A percentile compares a stretch with the other conserved stretches of the same genome.
These are phyloP conservation scores for Colletotrichum eremochloae DNA, from an alignment of 2,329 filamentous ascomycete species.

Conservation along the genomic window DNA sequence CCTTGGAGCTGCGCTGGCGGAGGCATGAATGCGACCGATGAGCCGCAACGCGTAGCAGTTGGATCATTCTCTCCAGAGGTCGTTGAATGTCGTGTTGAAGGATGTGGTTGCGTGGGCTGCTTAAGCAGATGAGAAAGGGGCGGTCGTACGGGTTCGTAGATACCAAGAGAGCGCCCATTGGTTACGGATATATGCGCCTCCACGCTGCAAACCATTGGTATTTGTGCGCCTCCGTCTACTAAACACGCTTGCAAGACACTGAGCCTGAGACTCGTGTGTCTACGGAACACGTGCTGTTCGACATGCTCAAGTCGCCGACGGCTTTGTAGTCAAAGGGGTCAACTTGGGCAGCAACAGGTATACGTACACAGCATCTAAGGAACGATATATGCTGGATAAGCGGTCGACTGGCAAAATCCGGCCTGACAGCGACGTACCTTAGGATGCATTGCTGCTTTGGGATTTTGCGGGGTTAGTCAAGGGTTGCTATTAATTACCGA, in stretches of 20 bases:
- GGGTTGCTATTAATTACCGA: slow-evolving; percentile 27
- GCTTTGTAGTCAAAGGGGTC: background rate
- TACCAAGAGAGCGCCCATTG: background rate
- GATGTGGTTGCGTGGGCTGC: background rate
- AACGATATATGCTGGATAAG: background rate
- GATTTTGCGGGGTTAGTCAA: slow-evolving; percentile 12
- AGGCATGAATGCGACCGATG: slow-evolving; percentile 4
- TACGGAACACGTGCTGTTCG: background rate
- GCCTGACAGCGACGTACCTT: background rate
- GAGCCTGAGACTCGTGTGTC: background rate
- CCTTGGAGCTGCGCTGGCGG: background rate
- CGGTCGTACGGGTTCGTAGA: background rate
- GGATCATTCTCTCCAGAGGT: background rate
- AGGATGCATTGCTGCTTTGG: background rate
- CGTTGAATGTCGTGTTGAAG: background rate
- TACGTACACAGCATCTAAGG: background rate
- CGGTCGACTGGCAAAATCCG: slow-evolving; percentile 3
- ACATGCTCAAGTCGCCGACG: background rate
- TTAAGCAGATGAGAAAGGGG: background rate
- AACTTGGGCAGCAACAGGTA: background rate
- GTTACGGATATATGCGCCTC: background rate
- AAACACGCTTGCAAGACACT: background rate
- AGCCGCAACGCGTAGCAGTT: background rate
- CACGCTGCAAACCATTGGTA: background rate
- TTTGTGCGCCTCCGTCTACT: background rate